Evolutionary conservation across 2,329 filamentous ascomycete species (phyloP), one percentile per base, ranked within the genome.

Genomic region (Xylaria sp.): DNA sequence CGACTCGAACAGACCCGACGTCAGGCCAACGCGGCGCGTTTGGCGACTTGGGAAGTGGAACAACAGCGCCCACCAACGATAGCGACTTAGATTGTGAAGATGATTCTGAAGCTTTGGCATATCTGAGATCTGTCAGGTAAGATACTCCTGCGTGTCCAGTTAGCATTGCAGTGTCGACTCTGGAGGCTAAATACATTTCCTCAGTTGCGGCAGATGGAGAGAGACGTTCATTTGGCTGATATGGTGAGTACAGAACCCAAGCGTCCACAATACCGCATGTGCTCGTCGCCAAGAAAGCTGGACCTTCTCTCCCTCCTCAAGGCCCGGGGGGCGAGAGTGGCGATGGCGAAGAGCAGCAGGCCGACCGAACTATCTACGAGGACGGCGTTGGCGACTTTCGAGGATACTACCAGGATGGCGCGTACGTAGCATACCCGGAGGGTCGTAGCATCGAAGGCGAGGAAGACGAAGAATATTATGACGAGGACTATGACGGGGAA

Each of bases 331-430:
- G 68, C 3, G 61, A 76, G 50, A 69, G 69, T 20, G 73, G 78
- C 31, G 66, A 71, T 22, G 74, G 76, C 10, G 71, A 71, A 7
- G 76, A 79, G 10, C 73, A 76, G n/a, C 29, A 71, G 17, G 60
- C 77, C 3, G 81, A 85, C 65, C 77, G 79, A 57, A 77, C 75
- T 36, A 82, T 86, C 47, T 88, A 89, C 73, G 74, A 82, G 9
- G 76, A 81, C 63, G 83, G 83, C 5, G 69, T 79, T 22, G 84
- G 85, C 60, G 87, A 90, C 73, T 81, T 83, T 25, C 80, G 86
- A 62, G 91, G 90, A 11, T 90, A 88, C 74, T 96, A 92, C 76
- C 82, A 89, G 17, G 92, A 97, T 72, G 94, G 93, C 55, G 91
- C 92, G 42, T 97, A 93, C 77, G 87, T 90, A 27, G 91, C 89